phyloP scores from a whole-genome alignment of 73 alveolate genomes.

The Effrenium voratum region DNA sequence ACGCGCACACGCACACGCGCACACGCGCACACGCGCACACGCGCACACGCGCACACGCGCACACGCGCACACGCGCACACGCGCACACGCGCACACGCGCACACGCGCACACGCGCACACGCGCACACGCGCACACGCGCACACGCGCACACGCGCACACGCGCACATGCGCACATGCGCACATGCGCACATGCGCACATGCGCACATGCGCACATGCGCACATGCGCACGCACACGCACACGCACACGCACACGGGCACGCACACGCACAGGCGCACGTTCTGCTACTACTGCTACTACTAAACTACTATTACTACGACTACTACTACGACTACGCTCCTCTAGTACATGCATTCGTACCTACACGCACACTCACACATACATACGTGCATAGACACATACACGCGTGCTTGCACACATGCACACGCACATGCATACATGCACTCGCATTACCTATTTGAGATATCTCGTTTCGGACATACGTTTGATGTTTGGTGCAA shows the following conservation, averaged over 20 bases:
- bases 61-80: constrained; percentile 13
- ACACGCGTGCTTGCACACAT: too few relatives aligned
- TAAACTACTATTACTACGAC: not conserved
- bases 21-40: constrained; percentile 6
- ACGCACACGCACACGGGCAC: not conserved
- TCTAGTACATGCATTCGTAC: not conserved
- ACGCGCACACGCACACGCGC: constrained; percentile 15
- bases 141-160: constrained; percentile 13
- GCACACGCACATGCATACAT: too few relatives aligned
- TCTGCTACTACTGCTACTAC: not conserved
- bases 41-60: constrained; percentile 17
- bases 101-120: constrained; percentile 13
- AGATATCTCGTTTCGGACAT: too few relatives aligned
- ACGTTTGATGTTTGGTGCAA: too few relatives aligned
- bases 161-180: constrained; percentile 3
- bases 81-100: constrained; percentile 17
- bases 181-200: not conserved
- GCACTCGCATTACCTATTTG: not conserved
- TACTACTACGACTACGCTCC: not conserved
- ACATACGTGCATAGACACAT: not conserved
- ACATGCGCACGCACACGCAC: not conserved
- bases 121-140: constrained; percentile 17
- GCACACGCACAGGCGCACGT: not conserved
- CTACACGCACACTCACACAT: not conserved
- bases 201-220: constrained; percentile 3